phyloP scores from a whole-genome alignment of 371 early-diverging fungal species.

The Mucor sp. region DNA sequence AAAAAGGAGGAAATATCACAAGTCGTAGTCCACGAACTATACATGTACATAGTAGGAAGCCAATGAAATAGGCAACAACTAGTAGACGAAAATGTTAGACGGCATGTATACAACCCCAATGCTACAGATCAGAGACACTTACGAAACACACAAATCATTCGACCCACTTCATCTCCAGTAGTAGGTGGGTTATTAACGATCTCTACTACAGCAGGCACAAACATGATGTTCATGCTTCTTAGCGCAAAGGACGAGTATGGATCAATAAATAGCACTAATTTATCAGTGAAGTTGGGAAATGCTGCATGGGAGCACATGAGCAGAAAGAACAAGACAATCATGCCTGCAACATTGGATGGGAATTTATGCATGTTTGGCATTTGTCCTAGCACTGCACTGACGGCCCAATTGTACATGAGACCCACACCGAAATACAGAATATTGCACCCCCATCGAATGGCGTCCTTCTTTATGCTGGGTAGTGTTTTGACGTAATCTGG shows the following conservation, averaged over 20 bases:
- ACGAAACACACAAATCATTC: constrained; percentile 36
- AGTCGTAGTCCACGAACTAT: constrained; percentile 13
- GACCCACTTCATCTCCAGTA: constrained; percentile 28
- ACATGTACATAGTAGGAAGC: constrained; percentile 12
- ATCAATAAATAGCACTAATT: constrained; percentile 20
- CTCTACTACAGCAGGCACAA: constrained; percentile 27
- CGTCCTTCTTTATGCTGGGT: constrained; percentile 17
- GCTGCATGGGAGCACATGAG: constrained; percentile 14
- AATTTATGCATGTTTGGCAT: constrained; percentile 31
- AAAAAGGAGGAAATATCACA: background rate
- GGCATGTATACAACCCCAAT: background rate
- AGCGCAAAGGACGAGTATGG: constrained; percentile 31
- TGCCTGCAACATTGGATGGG: constrained; percentile 34
- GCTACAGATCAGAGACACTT: background rate
- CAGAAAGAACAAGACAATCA: constrained; percentile 29
- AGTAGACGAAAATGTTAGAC: background rate
- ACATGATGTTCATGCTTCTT: constrained; percentile 34
- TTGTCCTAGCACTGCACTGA: constrained; percentile 18
- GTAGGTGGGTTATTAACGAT: constrained; percentile 24
- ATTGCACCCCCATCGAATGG: constrained; percentile 15
- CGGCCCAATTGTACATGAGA: constrained; percentile 27
- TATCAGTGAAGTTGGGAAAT: constrained; percentile 18
- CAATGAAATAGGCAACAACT: constrained; percentile 26
- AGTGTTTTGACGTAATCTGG: constrained; percentile 16
- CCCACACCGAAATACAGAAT: constrained; percentile 18